These are phyloP conservation scores for Neocallimastix lanati DNA, from an alignment of 192 early-diverging fungal species.

Conservation along the genomic window DNA sequence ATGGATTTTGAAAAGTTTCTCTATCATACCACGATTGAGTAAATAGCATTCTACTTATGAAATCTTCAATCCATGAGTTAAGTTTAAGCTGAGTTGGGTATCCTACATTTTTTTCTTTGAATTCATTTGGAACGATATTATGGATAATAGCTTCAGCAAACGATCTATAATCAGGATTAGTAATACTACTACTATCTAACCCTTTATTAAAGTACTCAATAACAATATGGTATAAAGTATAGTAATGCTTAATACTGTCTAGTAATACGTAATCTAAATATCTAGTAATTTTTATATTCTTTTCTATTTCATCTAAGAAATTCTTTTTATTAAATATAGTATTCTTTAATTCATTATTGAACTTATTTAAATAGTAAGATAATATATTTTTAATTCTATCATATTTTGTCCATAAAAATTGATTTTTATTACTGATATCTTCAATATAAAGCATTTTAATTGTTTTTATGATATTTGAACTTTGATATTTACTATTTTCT, in stretches of 20 bases:
- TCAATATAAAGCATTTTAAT: background rate
- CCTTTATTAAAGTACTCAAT: background rate
- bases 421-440: background rate
- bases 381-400: background rate
- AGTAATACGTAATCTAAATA: background rate
- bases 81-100: background rate
- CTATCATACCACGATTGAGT: background rate
- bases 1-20: background rate
- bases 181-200: background rate
- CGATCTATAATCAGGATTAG: background rate
- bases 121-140: background rate
- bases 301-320: background rate
- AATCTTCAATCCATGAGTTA: background rate
- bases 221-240: background rate
- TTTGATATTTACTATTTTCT: background rate
- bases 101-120: background rate
- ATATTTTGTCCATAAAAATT: background rate
- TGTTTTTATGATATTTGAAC: background rate
- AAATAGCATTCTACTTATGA: background rate
- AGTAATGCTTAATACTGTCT: background rate
- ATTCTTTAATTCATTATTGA: background rate
- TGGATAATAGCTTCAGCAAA: background rate
- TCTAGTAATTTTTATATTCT: background rate
- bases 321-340: background rate
- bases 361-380: background rate